Evolutionary conservation across 2,329 filamentous ascomycete species (phyloP).

Genomic region (Scytalidium lignicola): DNA sequence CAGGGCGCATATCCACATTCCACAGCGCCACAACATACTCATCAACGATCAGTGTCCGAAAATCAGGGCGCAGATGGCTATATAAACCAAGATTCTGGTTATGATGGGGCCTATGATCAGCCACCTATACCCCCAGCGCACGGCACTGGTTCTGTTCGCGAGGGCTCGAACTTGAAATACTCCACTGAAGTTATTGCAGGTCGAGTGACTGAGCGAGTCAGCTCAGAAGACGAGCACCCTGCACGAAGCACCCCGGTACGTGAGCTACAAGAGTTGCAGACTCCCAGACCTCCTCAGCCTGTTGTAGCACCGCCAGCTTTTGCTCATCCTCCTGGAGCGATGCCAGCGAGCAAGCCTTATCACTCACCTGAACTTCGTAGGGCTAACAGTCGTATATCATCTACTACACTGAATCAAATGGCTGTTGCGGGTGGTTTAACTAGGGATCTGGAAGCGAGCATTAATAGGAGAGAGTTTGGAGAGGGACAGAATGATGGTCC

Average conservation of each 20-base stretch:
- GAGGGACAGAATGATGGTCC: slow-evolving; percentile 13
- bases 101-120: slow-evolving; percentile 21
- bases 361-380: slow-evolving; percentile 73
- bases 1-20: slow-evolving; percentile 23
- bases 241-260: slow-evolving; percentile 35
- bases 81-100: slow-evolving; percentile 13
- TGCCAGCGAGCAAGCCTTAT: slow-evolving; percentile 64
- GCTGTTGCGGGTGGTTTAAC: slow-evolving; percentile 58
- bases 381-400: slow-evolving; percentile 80
- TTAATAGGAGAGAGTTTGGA: background rate
- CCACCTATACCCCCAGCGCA: slow-evolving; percentile 23
- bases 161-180: slow-evolving; percentile 32
- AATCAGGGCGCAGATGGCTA: slow-evolving; percentile 21
- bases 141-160: slow-evolving; percentile 8
- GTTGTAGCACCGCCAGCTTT: slow-evolving; percentile 77
- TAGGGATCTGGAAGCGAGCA: background rate
- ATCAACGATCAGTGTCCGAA: slow-evolving; percentile 28
- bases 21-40: slow-evolving; percentile 8
- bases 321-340: slow-evolving; percentile 65
- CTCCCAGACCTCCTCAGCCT: slow-evolving; percentile 59
- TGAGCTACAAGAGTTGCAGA: slow-evolving; percentile 52
- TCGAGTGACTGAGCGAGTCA: slow-evolving; percentile 44
- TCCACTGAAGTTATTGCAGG: slow-evolving; percentile 37
- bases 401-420: slow-evolving; percentile 74
- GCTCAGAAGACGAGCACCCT: slow-evolving; percentile 49